Evolutionary conservation across 148 eudicot species (phyloP).

Genomic region (Camellia lanceoleosa): DNA sequence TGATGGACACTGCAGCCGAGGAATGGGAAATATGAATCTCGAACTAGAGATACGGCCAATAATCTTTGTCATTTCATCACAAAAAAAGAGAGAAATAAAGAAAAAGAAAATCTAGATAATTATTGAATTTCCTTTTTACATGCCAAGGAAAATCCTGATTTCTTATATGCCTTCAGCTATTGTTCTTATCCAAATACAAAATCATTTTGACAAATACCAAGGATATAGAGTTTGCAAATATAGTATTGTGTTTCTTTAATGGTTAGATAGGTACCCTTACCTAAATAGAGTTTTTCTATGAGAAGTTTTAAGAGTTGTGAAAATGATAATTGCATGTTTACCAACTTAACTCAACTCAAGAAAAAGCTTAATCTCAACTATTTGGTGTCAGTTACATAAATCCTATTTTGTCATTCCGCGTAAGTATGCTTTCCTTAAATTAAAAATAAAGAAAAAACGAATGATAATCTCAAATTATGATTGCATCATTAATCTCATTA

Average conservation of each 20-base stretch:
- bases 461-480: background rate
- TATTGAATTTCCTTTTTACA: background rate
- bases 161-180: background rate
- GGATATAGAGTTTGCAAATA: background rate
- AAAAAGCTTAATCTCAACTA: background rate
- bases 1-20: background rate
- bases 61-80: background rate
- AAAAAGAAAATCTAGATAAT: too few species aligned
- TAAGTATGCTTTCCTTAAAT: background rate
- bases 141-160: background rate
- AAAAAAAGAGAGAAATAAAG: background rate
- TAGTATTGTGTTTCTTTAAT: background rate
- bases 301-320: conserved; percentile 9
- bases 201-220: background rate
- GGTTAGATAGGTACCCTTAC: background rate
- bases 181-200: background rate
- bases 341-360: background rate
- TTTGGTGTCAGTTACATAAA: background rate
- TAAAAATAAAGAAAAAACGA: background rate
- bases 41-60: background rate
- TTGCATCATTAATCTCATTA: background rate
- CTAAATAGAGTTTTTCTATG: background rate
- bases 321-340: background rate
- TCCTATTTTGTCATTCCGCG: background rate
- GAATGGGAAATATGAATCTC: background rate